Evolutionary conservation across 257 asterid genomes (phyloP), one percentile per base, ranked within the genome.

Genomic region (Nicotiana attenuata): DNA sequence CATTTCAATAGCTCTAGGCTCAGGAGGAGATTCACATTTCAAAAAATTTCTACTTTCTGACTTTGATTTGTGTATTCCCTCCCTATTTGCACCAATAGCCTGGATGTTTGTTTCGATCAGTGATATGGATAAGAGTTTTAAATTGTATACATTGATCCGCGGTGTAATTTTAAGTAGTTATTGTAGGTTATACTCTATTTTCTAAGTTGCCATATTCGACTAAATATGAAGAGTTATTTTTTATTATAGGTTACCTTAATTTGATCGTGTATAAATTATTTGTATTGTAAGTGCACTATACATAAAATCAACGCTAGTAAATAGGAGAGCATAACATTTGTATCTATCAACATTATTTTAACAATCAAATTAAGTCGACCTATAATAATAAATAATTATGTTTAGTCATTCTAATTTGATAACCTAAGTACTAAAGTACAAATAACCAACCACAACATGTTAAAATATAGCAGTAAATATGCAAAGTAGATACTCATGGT

Each of bases 1-100:
- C 91, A 92, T 83, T 82, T 92, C 98, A 10, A 93, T 93, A 3
- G 94, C 93, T 80, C 89, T 87, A 0, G 91, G 88, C 80, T 87
- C 90, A 10, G 76, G 77, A 1, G 65, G 63, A 13, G 85, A 84
- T 69, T 85, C 90, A 6, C 81, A 81, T 45, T 80, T 75, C 45
- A 55, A 35, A 17, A 63, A 3, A 3, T 29, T 69, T 65, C 66
- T 57, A 33, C 73, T 77, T 77, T 57, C 59, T 22, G 87, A 65
- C 80, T 78, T 85, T 2, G 88, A 65, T 41, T 84, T 85, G 8
- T 80, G 78, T 20, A 71, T 56, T 31, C 82, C 31, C 14, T 47
- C 81, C 69, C 84, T 81, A 28, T 82, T 88, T 22, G 87, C 85
- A 29, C 90, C 86, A n/a, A 90, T 80, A 0, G 88, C 90, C 97